Evolutionary conservation across 345 rosid species (phyloP), one percentile per base, ranked within the genome.

Genomic region (Gossypium rotundifolium): DNA sequence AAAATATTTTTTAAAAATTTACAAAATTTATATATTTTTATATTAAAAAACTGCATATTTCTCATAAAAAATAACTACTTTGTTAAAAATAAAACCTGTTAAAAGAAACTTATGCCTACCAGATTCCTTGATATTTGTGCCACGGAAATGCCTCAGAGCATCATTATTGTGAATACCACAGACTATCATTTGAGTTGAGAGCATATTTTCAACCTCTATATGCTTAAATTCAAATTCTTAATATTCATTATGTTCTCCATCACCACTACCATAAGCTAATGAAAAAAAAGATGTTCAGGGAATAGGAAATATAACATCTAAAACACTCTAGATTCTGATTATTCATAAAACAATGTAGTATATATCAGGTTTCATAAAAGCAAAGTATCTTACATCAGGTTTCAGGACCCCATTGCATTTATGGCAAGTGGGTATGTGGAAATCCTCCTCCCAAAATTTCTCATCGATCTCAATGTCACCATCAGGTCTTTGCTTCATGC

Each of bases 401-500:
- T 94, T 92, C 48, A 94, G 85, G 63, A 89, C 85, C 72, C 98
- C 97, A 51, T 84, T 59, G 65, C 97, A 94, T 75, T 87, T 89
- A 79, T 83, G 83, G 74, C 98, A 94, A 38, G 89, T 85, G 17
- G 98, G 98, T 64, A 94, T 83, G 75, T 68, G 78, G 79, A 89
- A 90, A 82, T 90, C 93, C 74, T 90, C 94, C 85, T 92, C 97
- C 97, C 97, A 94, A 79, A 90, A 92, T 87, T 89, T 92, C 82
- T 90, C 97, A 20, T 94, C 93, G 59, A 94, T 91, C 92, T 92
- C 97, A 63, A 92, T 91, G 85, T 94, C 98, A 64, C 97, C 97
- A 78, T 89, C 97, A 65, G 97, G 98, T 75, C 97, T 90, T 83
- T 92, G 97, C 83, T 87, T 91, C 98, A 92, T 94, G 79, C 98